These are phyloP conservation scores for Albatrellus ellisii DNA, from an alignment of 768 basidiomycete genomes.

Conservation along the genomic window DNA sequence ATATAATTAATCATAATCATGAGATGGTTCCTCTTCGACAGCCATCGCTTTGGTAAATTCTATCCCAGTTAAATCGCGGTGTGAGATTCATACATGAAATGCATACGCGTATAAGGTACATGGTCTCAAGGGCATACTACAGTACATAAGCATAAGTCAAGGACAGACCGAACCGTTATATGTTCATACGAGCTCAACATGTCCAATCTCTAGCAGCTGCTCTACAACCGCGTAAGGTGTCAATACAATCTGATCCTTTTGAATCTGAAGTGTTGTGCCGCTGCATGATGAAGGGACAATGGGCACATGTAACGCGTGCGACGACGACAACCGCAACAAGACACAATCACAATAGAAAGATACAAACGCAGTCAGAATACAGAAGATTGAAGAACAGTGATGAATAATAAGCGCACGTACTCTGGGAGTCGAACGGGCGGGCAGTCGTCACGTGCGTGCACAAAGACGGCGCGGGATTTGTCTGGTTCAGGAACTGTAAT, in stretches of 20 bases:
- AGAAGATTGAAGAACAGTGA: not conserved
- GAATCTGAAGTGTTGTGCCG: constrained; percentile 59
- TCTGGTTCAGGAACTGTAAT: constrained; percentile 65
- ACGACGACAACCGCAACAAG: too few species aligned
- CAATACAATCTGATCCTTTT: constrained; percentile 71
- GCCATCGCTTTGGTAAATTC: too few species aligned
- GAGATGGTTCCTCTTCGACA: too few species aligned
- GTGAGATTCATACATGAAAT: too few species aligned
- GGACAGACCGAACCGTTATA: too few species aligned
- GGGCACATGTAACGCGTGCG: too few species aligned
- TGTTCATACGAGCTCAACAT: constrained; percentile 69
- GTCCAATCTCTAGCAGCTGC: constrained; percentile 54
- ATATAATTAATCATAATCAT: too few species aligned
- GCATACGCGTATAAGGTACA: too few species aligned
- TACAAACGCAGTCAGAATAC: not conserved
- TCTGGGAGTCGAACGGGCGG: constrained; percentile 55
- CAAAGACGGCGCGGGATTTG: constrained; percentile 64
- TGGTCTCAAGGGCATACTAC: too few species aligned
- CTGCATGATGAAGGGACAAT: constrained; percentile 22
- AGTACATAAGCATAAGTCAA: too few species aligned
- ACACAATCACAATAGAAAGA: too few species aligned
- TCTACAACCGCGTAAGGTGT: constrained; percentile 69
- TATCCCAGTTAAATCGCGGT: too few species aligned
- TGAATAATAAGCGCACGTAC: constrained; percentile 27
- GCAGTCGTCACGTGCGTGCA: constrained; percentile 63